Evolutionary conservation across 78 protist species (phyloP).

Genomic region (Cavenderia fasciculata): DNA sequence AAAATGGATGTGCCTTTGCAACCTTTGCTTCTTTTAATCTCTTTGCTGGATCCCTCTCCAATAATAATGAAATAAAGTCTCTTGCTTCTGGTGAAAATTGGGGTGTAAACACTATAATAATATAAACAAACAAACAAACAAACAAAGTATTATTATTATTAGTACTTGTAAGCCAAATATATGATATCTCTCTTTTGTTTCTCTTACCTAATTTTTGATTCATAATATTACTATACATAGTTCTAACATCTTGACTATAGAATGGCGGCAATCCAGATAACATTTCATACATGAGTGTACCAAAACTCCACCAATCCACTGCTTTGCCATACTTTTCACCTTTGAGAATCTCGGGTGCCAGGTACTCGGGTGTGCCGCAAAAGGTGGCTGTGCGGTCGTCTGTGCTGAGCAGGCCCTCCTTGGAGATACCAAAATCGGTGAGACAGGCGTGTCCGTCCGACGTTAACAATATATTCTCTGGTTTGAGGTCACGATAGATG

Average conservation of each 20-base stretch:
- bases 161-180: neutral
- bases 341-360: conserved; percentile 90
- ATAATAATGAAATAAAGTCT: conserved; percentile 36
- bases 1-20: conserved; percentile 90
- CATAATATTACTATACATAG: conserved; percentile 75
- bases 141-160: too few species aligned
- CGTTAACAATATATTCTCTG: conserved; percentile 93
- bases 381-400: conserved; percentile 93
- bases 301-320: conserved; percentile 97
- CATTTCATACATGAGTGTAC: conserved; percentile 91
- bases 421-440: conserved; percentile 98
- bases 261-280: conserved; percentile 86
- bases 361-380: conserved; percentile 99
- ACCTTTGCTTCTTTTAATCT: conserved; percentile 56
- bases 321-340: conserved; percentile 85
- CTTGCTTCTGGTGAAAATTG: conserved; percentile 48
- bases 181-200: too few species aligned
- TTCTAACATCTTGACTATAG: conserved; percentile 54
- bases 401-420: conserved; percentile 81
- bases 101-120: conserved; percentile 54
- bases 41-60: conserved; percentile 79
- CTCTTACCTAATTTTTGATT: conserved; percentile 55
- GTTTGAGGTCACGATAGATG: conserved; percentile 85
- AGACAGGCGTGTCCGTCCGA: conserved; percentile 90
- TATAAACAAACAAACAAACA: too few species aligned